Base-by-base conservation (phyloP, 805 yeast genomes). In the Zygotorulaspora chibaensis region DNA sequence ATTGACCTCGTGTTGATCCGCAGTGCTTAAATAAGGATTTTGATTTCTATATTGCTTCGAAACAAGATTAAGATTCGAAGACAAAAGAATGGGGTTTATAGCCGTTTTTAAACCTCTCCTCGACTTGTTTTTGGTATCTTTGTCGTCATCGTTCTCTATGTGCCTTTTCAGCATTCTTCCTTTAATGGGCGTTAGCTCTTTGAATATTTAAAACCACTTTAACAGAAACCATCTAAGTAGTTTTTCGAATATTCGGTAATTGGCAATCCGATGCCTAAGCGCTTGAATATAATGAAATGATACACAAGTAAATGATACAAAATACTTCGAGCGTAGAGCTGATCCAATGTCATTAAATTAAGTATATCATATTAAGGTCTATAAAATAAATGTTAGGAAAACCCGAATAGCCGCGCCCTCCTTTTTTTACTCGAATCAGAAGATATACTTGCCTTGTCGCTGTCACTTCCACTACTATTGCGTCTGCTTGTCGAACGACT, bases 1-100 rank as follows among this genome's bases (percentile, higher is more conserved):
- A 30, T 41, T 50, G 8, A 25, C 9, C 27, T 38, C 41, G 9
- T 46, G 30, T 11, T 39, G 30, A 12, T 31, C 30, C 7, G 35
- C 35, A n/a, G 44, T 37, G 34, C 53, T 45, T 29, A 66, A 39
- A 42, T 66, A 66, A 6, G 69, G 68, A 49, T 66, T 65, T 12
- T 42, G 48, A n/a, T 45, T 40, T 31, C 52, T 48, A 36, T 54
- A 49, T 35, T 59, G 57, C 20, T 47, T 47, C 31, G 52, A 55
- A 11, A 63, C 50, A 1, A 65, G 44, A 26, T 62, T 63, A n/a
- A 60, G 40, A 37, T 65, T 65, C 2, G 57, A 54, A 1, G 65
- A 56, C 16, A 51, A 37, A 15, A 65, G 42, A 1, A 58, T 55
- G 1, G 68, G 62, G 38, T 66, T 65, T n/a, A 63, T 47, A 23